These are phyloP conservation scores for Podila minutissima DNA, from an alignment of 192 early-diverging fungal species.

Conservation along the genomic window DNA sequence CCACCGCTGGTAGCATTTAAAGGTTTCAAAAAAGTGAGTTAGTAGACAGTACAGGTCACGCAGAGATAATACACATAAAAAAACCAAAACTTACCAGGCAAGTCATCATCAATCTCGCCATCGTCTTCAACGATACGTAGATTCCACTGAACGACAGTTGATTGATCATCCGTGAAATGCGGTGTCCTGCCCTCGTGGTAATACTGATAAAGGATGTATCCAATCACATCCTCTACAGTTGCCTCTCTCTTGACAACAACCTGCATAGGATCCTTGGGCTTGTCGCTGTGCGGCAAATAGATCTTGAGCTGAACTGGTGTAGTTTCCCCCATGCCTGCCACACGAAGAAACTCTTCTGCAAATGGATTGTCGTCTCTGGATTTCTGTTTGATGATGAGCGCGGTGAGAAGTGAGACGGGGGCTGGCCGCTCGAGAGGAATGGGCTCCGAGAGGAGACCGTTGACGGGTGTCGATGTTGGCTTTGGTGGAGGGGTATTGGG, in stretches of 20 bases:
- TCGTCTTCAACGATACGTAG: constrained; percentile 95
- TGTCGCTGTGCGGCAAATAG: constrained; percentile 65
- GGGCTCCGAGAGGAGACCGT: constrained; percentile 20
- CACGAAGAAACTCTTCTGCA: constrained; percentile 69
- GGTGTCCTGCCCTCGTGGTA: constrained; percentile 75
- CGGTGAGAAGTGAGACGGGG: constrained; percentile 66
- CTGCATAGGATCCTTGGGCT: constrained; percentile 60
- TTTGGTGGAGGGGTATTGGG: constrained; percentile 33
- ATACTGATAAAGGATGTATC: constrained; percentile 91
- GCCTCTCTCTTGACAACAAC: constrained; percentile 82
- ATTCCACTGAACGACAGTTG: constrained; percentile 84
- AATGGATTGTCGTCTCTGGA: constrained; percentile 72
- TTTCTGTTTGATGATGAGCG: constrained; percentile 70
- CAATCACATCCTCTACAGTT: constrained; percentile 93
- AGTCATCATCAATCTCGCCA: constrained; percentile 95
- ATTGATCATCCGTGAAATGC: constrained; percentile 65
- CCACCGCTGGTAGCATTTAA: constrained; percentile 69
- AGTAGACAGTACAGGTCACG: neutral
- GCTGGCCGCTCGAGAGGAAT: constrained; percentile 16
- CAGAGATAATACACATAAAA: neutral
- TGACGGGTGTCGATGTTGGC: neutral
- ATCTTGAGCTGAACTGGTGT: constrained; percentile 70
- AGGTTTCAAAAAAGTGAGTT: neutral
- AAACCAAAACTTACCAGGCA: constrained; percentile 73
- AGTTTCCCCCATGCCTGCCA: constrained; percentile 70